A percentile compares a stretch with the other conserved stretches of the same genome.
Conservation (phyloP, 768 basidiomycete species). For the Wakefieldia striispora region DNA sequence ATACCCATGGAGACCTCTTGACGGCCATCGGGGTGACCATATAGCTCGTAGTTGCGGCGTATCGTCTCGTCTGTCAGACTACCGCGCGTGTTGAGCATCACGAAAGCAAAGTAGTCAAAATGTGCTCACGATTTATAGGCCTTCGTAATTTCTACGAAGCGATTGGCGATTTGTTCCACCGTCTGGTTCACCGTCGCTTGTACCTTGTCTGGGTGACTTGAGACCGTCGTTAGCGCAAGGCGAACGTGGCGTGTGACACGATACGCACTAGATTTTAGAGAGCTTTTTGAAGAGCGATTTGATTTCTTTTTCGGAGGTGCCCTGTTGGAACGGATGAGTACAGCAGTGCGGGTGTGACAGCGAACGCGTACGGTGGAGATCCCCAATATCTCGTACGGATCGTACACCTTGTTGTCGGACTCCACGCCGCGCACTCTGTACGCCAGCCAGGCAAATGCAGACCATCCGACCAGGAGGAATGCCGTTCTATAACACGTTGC, state of each 20-base stretch:
- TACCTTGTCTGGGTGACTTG: slow-evolving; percentile 96
- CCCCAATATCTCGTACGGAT: slow-evolving; percentile 93
- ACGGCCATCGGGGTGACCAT: slow-evolving; percentile 96
- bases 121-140: slow-evolving; percentile 87
- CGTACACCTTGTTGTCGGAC: slow-evolving; percentile 71
- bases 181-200: slow-evolving; percentile 80
- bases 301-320: slow-evolving; percentile 81
- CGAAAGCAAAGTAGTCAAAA: background rate
- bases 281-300: slow-evolving; percentile 94
- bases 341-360: background rate
- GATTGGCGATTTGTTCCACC: slow-evolving; percentile 77
- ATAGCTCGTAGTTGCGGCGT: slow-evolving; percentile 84
- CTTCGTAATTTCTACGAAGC: slow-evolving; percentile 92
- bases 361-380: slow-evolving; percentile 47
- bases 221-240: background rate
- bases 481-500: slow-evolving; percentile 43
- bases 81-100: background rate
- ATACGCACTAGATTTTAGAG: slow-evolving; percentile 75
- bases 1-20: slow-evolving; percentile 94
- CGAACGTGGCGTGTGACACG: background rate
- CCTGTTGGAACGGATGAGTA: slow-evolving; percentile 37
- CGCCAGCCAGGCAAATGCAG: slow-evolving; percentile 60
- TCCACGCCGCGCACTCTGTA: slow-evolving; percentile 58
- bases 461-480: slow-evolving; percentile 72
- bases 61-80: slow-evolving; percentile 92